phyloP scores from a whole-genome alignment of 768 basidiomycete genomes.

The Mycena indigotica region DNA sequence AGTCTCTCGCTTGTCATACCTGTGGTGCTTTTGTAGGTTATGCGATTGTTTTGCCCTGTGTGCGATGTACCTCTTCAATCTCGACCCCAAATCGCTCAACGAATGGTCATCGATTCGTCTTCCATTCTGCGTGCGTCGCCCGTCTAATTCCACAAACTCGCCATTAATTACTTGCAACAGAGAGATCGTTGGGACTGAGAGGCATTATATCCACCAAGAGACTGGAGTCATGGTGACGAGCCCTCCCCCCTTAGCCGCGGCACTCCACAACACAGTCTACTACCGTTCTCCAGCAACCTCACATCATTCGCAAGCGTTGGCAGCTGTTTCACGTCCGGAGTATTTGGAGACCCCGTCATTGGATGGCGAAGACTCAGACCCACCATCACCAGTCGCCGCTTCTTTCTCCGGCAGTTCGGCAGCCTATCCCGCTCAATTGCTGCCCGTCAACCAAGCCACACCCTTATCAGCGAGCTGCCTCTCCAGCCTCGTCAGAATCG shows the following conservation, averaged over 20 bases:
- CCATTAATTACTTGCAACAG: constrained; percentile 6
- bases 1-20: constrained; percentile 77
- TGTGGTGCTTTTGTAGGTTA: constrained; percentile 79
- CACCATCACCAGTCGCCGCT: constrained; percentile 29
- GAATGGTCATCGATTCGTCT: constrained; percentile 86
- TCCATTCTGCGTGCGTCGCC: constrained; percentile 54
- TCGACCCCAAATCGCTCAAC: constrained; percentile 68
- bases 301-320: constrained; percentile 28
- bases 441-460: constrained; percentile 16
- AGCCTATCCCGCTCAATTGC: constrained; percentile 25
- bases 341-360: constrained; percentile 42
- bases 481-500: constrained; percentile 22
- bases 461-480: constrained; percentile 20
- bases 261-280: constrained; percentile 21
- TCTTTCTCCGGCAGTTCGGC: constrained; percentile 30
- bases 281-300: constrained; percentile 10
- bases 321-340: constrained; percentile 33
- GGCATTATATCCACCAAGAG: constrained; percentile 65
- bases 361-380: constrained; percentile 37
- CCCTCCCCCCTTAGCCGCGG: constrained; percentile 18
- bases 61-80: constrained; percentile 73
- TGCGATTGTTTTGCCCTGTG: constrained; percentile 80
- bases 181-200: constrained; percentile 64
- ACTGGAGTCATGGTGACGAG: constrained; percentile 51
- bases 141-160: background rate